Evolutionary conservation across 345 rosid genomes (phyloP), one percentile per base, ranked within the genome.

Genomic region (Leavenworthia alabamica): DNA sequence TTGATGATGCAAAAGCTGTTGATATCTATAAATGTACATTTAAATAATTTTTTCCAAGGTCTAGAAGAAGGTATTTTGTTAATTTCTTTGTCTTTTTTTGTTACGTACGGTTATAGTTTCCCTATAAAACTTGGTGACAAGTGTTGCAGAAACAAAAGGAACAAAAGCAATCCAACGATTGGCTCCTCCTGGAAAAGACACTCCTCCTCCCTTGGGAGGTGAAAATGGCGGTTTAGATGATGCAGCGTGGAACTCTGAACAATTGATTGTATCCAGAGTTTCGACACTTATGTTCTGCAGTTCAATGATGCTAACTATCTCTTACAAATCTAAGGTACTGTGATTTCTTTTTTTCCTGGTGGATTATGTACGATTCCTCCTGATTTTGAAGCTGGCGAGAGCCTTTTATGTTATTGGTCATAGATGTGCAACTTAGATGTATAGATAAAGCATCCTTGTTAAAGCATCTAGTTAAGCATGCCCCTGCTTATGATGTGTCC

Each of bases 21-120:
- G 71, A 71, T 85, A 47, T 71, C 76, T 41, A 68, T 85, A 46
- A 84, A 89, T 39, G 76, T 62, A 28, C 72, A 77, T 72, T 78
- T 93, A 43, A 81, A 75, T 68, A 87, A 79, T 54, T 68, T 80
- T 66, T 85, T 93, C 74, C 79, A 80, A 66, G 94, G 85, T 66
- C 68, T 93, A 41, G 99, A 93, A 84, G 89, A 85, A 79, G 94
- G 96, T 87, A 68, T 22, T 65, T 22, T 62, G 22, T 60, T 26
- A 20, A 20, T 53, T 41, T 63, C 32, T 43, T 33, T 63, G 14
- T 5, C n/a, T 47, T 16, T 7, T 56, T 41, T 59, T 20, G 40
- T 55, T 43, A 50, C 58, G 32, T 52, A 57, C 14, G 53, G 68
- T 24, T 33, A 8, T 43, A 53, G 43, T 52, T 59, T 23, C 9